Evolutionary conservation across 2,329 filamentous ascomycete species (phyloP).

Genomic region (Neofusicoccum parvum): DNA sequence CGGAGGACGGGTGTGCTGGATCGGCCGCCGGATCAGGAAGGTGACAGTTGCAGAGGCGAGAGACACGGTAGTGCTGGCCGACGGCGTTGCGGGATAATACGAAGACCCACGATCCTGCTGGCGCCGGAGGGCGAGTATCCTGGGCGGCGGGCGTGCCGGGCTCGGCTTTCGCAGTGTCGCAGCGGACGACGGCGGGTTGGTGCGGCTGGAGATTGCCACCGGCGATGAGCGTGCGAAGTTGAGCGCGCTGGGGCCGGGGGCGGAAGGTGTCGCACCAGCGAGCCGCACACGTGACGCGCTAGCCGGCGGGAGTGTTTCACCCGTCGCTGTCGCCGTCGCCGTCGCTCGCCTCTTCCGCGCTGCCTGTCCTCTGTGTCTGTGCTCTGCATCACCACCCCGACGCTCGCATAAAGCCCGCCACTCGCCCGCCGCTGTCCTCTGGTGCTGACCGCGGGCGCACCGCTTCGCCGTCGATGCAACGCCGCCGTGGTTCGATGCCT

Average conservation of each 20-base stretch:
- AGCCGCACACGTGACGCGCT: not conserved
- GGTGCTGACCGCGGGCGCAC: not conserved
- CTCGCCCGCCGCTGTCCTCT: not conserved
- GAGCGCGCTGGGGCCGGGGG: no score
- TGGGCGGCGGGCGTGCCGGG: no score
- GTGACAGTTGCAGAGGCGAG: not conserved
- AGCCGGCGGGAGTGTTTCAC: not conserved
- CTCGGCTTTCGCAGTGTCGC: no score
- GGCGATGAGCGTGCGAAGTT: not conserved
- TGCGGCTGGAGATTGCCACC: not conserved
- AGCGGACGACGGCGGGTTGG: no score
- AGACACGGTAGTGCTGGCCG: not conserved
- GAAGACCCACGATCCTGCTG: not conserved
- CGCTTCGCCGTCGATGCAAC: not conserved
- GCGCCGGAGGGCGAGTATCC: not conserved
- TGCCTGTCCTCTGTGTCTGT: no score
- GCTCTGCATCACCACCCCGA: no score
- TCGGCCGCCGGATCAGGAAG: not conserved
- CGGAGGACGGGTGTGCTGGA: not conserved
- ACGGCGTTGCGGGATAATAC: not conserved
- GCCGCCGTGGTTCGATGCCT: not conserved
- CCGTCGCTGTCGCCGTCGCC: not conserved
- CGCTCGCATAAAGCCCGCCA: not conserved
- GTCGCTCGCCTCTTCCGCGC: not conserved
- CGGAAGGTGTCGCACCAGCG: not conserved